Conservation (phyloP, 345 rosid genomes). For the Xanthoceras sorbifolium region DNA sequence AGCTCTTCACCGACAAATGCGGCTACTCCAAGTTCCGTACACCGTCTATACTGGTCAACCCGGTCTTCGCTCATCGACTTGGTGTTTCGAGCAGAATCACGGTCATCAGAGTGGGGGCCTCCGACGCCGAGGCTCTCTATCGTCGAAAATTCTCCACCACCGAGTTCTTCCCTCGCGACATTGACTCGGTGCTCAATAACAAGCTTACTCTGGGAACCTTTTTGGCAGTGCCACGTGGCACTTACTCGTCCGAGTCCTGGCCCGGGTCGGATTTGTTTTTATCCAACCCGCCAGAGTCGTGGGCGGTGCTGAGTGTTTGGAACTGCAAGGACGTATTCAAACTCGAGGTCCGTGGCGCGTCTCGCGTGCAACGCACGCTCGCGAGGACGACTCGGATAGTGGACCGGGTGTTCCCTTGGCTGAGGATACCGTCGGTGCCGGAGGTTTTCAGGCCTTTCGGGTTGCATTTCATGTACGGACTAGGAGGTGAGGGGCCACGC, state of each 20-base stretch:
- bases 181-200: conserved; percentile 79
- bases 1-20: conserved; percentile 83
- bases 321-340: conserved; percentile 75
- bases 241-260: conserved; percentile 39
- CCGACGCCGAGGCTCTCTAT: conserved; percentile 75
- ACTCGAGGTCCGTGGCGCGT: conserved; percentile 79
- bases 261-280: conserved; percentile 60
- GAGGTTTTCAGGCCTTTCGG: conserved; percentile 82
- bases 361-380: conserved; percentile 50
- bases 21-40: conserved; percentile 94
- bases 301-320: conserved; percentile 92
- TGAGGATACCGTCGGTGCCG: conserved; percentile 83
- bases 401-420: conserved; percentile 72
- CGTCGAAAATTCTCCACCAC: conserved; percentile 74
- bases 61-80: conserved; percentile 81
- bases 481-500: conserved; percentile 85
- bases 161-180: conserved; percentile 95
- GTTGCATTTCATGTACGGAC: conserved; percentile 79
- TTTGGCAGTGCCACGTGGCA: conserved; percentile 72
- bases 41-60: conserved; percentile 82
- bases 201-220: conserved; percentile 75
- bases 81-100: conserved; percentile 47
- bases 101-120: conserved; percentile 46
- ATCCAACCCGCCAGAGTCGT: conserved; percentile 74
- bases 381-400: conserved; percentile 65